Evolutionary conservation across 2,329 filamentous ascomycete species (phyloP), one percentile per base, ranked within the genome.

Genomic region (Apiospora hydei): DNA sequence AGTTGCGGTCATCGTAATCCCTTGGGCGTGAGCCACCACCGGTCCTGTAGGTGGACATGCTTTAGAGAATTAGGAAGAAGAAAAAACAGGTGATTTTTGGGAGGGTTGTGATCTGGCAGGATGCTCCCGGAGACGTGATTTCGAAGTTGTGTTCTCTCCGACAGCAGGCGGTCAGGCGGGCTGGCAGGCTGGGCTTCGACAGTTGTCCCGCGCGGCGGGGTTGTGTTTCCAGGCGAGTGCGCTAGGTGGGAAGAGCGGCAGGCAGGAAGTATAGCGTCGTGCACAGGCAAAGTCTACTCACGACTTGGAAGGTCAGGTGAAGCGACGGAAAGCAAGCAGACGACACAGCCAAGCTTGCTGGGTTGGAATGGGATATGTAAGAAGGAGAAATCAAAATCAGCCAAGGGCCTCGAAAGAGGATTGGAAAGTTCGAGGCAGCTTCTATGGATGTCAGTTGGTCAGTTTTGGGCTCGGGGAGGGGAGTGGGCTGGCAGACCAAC

Each of bases 1-100:
- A 84, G 73, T 87, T 85, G 74, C 83, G 82, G 73, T 88, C 86
- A 73, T 86, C 85, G 72, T 85, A 83, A 11, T 85, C 85, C 76
- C 76, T 79, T 70, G 77, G 74, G 73, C 74, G 78, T 47, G 34
- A 67, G 38, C 69, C 69, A 34, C 18, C 57, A 18, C 57, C 57
- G 34, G 57, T 64, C 34, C 57, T 64, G 57, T 64, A 64, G 57
- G 57, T 64, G 57, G 57, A 64, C 57, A 64, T 64, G 34, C 21
- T 64, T 38, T 34, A n/a, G n/a, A 64, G 21, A 18, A 14, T 21
- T n/a, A 41, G 21, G n/a, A 41, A 41, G 4, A 7, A 1, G 3
- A 30, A 30, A 30, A 30, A 30, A 30, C 26, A 30, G 26, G 57
- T 64, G 30, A 41, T 64, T 64, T 64, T 64, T 30, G 26, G 57